Percentiles rank a stretch among this genome's conserved stretches.
Evolutionary conservation across 192 early-diverging fungal species (phyloP).

Genomic region (Mortierella hygrophila): DNA sequence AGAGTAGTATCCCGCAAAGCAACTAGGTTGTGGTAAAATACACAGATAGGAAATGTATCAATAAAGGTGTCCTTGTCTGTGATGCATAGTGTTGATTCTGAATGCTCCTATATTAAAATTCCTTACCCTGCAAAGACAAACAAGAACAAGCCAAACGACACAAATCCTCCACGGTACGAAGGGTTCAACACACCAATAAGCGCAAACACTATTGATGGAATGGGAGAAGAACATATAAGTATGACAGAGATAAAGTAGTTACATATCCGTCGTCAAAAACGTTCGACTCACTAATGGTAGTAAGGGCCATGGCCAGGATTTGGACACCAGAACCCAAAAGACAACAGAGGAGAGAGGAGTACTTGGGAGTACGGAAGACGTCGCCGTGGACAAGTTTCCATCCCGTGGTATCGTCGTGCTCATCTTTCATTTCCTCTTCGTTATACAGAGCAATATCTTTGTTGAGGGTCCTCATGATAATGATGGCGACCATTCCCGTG

Average conservation of each 20-base stretch:
- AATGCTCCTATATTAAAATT: not conserved
- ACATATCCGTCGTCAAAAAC: not conserved
- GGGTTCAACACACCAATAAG: constrained; percentile 68
- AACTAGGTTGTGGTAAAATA: constrained; percentile 19
- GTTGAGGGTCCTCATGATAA: constrained; percentile 73
- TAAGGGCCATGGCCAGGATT: constrained; percentile 64
- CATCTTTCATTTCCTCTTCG: constrained; percentile 63
- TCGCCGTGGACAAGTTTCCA: constrained; percentile 85
- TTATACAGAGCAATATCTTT: constrained; percentile 64
- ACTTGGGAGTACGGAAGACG: constrained; percentile 75
- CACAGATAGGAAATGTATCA: not conserved
- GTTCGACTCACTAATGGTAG: constrained; percentile 53
- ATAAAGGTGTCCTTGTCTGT: not conserved
- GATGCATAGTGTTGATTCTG: not conserved
- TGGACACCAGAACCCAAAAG: constrained; percentile 78
- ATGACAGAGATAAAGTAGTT: not conserved
- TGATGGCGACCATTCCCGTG: constrained; percentile 71
- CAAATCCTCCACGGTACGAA: constrained; percentile 71
- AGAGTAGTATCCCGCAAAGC: constrained; percentile 73
- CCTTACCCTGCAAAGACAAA: constrained; percentile 62
- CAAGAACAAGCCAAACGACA: constrained; percentile 63
- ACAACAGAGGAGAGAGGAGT: constrained; percentile 73
- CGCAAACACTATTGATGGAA: constrained; percentile 54
- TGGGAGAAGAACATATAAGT: not conserved
- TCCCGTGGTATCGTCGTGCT: constrained; percentile 75